Conservation (phyloP, 202 grass and related monocot species). For the Zoysia matrella region DNA sequence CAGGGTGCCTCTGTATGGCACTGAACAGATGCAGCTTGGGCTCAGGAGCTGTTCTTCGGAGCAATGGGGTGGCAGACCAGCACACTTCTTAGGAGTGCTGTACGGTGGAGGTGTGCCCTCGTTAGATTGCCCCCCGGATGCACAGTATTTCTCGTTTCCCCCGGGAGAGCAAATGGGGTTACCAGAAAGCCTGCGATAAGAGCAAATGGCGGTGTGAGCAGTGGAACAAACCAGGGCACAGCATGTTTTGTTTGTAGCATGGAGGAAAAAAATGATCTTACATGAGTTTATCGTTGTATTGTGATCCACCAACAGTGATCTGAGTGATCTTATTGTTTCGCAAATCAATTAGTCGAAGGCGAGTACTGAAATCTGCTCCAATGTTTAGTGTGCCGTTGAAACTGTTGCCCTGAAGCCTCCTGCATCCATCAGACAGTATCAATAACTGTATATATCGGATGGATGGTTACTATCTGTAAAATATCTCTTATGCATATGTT, state of each 20-base stretch:
- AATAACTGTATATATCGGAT: background rate
- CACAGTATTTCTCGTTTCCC: slow-evolving; percentile 48
- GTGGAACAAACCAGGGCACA: background rate
- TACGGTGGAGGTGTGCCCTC: slow-evolving; percentile 34
- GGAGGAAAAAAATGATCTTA: slow-evolving; percentile 34
- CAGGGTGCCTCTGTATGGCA: slow-evolving; percentile 77
- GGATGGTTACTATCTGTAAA: no score
- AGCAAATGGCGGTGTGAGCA: background rate
- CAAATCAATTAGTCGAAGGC: slow-evolving; percentile 73
- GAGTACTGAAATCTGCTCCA: slow-evolving; percentile 47
- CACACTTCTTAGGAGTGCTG: slow-evolving; percentile 46
- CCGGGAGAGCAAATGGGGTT: slow-evolving; percentile 61
- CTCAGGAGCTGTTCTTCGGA: slow-evolving; percentile 49
- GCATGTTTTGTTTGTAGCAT: background rate
- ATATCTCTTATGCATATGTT: no score
- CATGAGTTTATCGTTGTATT: slow-evolving; percentile 61
- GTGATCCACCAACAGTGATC: slow-evolving; percentile 39
- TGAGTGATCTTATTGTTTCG: slow-evolving; percentile 50
- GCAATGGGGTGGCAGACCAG: slow-evolving; percentile 41
- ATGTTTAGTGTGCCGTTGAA: slow-evolving; percentile 76
- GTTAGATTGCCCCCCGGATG: slow-evolving; percentile 27
- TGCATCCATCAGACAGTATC: slow-evolving; percentile 10
- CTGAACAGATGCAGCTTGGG: slow-evolving; percentile 65
- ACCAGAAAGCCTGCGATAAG: slow-evolving; percentile 57
- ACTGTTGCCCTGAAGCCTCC: slow-evolving; percentile 63